These are phyloP conservation scores for Aspergillus sp. DNA, from an alignment of 2,329 filamentous ascomycete species.

Conservation along the genomic window DNA sequence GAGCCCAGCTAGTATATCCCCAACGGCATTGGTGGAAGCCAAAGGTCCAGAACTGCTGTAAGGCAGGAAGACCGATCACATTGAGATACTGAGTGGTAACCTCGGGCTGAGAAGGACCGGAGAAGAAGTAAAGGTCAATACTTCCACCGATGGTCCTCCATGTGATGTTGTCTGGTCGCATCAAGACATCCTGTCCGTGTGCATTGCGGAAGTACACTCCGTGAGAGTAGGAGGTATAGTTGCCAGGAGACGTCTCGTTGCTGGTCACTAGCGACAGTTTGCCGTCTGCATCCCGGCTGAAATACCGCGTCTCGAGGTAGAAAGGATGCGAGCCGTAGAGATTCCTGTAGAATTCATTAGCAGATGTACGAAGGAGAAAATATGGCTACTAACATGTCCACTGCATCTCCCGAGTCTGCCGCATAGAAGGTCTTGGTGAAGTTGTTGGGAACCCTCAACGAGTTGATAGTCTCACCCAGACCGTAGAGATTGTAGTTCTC, in stretches of 20 bases:
- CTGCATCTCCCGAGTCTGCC: slow-evolving; percentile 43
- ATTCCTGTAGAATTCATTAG: slow-evolving; percentile 37
- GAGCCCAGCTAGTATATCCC: slow-evolving; percentile 46
- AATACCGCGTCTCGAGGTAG: slow-evolving; percentile 57
- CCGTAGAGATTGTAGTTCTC: slow-evolving; percentile 65
- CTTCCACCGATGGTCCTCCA: slow-evolving; percentile 74
- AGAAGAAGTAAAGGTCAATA: slow-evolving; percentile 61
- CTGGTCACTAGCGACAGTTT: slow-evolving; percentile 49
- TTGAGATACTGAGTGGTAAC: slow-evolving; percentile 53
- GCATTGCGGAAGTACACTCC: slow-evolving; percentile 62
- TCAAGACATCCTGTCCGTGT: slow-evolving; percentile 66
- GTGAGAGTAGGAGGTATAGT: slow-evolving; percentile 29
- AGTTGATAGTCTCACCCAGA: slow-evolving; percentile 66
- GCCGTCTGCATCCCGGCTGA: slow-evolving; percentile 30
- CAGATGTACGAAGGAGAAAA: slow-evolving; percentile 39
- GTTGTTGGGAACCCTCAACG: slow-evolving; percentile 59
- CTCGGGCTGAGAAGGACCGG: slow-evolving; percentile 49
- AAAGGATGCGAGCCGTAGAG: slow-evolving; percentile 65
- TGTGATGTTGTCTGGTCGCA: slow-evolving; percentile 59
- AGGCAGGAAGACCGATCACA: slow-evolving; percentile 38
- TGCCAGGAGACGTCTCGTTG: slow-evolving; percentile 38
- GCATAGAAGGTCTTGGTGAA: slow-evolving; percentile 43
- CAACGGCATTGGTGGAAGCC: slow-evolving; percentile 57
- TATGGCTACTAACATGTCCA: slow-evolving; percentile 58
- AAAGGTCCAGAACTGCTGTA: slow-evolving; percentile 59